A percentile compares a stretch with the other conserved stretches of the same genome.
phyloP scores from a whole-genome alignment of 441 rosid genomes.

The Gossypium gossypioides region DNA sequence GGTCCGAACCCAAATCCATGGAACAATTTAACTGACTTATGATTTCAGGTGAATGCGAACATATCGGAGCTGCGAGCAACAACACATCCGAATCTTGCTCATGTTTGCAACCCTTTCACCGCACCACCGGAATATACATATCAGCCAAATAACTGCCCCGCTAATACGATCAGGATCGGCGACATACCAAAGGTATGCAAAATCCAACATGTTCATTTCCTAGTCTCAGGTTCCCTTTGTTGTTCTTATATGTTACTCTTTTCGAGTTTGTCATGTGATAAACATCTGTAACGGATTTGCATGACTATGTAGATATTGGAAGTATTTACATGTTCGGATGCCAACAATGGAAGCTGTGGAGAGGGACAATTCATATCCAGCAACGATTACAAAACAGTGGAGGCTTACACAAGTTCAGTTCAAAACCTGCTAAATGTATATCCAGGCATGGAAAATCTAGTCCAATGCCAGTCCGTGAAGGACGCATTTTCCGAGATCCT shows the following conservation, averaged over 20 bases:
- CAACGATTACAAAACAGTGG: conserved; percentile 24
- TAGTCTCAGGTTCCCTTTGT: background rate
- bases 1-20: background rate
- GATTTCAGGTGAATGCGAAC: conserved; percentile 41
- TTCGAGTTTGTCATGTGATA: background rate
- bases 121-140: conserved; percentile 47
- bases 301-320: conserved; percentile 26
- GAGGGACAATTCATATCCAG: conserved; percentile 30
- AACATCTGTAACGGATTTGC: background rate
- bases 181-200: conserved; percentile 42
- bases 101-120: conserved; percentile 65
- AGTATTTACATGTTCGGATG: conserved; percentile 33
- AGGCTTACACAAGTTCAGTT: conserved; percentile 38
- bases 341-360: conserved; percentile 28
- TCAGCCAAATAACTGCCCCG: conserved; percentile 41
- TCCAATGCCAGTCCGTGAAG: conserved; percentile 47
- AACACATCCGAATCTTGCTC: conserved; percentile 9
- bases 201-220: background rate
- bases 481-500: conserved; percentile 47
- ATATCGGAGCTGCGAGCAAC: conserved; percentile 30
- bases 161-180: conserved; percentile 35
- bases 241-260: background rate
- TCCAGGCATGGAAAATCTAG: conserved; percentile 48
- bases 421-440: conserved; percentile 43
- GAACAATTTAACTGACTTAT: background rate